These are phyloP conservation scores for Chrysosporium queenslandicum DNA, from an alignment of 2,329 filamentous ascomycete genomes.

Conservation along the genomic window DNA sequence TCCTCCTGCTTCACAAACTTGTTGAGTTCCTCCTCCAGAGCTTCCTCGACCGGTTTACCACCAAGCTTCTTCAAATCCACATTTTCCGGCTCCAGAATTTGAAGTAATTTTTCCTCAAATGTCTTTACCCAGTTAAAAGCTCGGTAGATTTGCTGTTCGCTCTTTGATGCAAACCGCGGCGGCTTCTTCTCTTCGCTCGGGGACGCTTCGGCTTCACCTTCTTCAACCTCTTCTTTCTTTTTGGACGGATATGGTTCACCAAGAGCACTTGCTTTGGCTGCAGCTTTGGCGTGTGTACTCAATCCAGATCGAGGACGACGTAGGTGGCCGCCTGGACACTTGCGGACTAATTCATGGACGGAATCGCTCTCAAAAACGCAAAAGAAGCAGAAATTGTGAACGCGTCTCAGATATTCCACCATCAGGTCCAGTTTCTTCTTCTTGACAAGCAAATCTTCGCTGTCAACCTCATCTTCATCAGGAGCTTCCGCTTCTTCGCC, in stretches of 20 bases:
- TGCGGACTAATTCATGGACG: slow-evolving; percentile 86
- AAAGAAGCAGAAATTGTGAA: slow-evolving; percentile 99
- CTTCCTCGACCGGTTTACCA: slow-evolving; percentile 76
- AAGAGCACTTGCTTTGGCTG: slow-evolving; percentile 71
- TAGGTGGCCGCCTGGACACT: slow-evolving; percentile 95
- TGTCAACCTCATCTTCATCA: slow-evolving; percentile 69
- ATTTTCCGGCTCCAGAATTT: slow-evolving; percentile 81
- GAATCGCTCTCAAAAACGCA: slow-evolving; percentile 98
- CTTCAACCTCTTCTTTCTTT: slow-evolving; percentile 57
- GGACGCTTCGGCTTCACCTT: slow-evolving; percentile 54
- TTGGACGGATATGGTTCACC: slow-evolving; percentile 77
- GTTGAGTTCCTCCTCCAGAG: slow-evolving; percentile 69
- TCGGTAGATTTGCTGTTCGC: slow-evolving; percentile 81
- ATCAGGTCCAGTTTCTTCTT: slow-evolving; percentile 95
- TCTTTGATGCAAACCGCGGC: slow-evolving; percentile 59
- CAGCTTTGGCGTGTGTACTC: slow-evolving; percentile 69
- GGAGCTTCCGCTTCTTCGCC: slow-evolving; percentile 66
- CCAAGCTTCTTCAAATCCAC: slow-evolving; percentile 85
- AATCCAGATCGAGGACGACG: slow-evolving; percentile 80
- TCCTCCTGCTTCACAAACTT: slow-evolving; percentile 97
- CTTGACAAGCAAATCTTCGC: slow-evolving; percentile 78
- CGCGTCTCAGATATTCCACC: slow-evolving; percentile 90
- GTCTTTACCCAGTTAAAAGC: slow-evolving; percentile 99
- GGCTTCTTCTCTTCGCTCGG: slow-evolving; percentile 65
- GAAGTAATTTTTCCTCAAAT: slow-evolving; percentile 90